phyloP scores from a whole-genome alignment of 192 early-diverging fungal species.

The Coemansia sp. region DNA sequence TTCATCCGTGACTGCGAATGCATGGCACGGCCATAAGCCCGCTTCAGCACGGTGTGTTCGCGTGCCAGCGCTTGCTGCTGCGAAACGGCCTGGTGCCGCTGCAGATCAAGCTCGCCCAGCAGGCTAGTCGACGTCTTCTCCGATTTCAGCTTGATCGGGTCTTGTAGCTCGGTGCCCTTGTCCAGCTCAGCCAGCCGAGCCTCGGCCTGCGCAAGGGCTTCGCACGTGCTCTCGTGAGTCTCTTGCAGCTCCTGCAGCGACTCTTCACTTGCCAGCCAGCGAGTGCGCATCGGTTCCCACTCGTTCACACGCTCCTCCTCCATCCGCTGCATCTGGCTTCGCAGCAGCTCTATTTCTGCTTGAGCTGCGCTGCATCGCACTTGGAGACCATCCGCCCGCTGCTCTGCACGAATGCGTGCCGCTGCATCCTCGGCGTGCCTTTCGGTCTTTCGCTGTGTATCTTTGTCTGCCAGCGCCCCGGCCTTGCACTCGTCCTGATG shows the following conservation, averaged over 20 bases:
- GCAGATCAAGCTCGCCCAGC: slow-evolving; percentile 44
- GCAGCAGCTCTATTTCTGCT: slow-evolving; percentile 24
- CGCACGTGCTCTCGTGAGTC: slow-evolving; percentile 37
- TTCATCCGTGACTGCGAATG: slow-evolving; percentile 42
- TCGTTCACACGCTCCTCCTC: slow-evolving; percentile 26
- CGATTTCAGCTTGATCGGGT: slow-evolving; percentile 11
- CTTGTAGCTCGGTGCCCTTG: slow-evolving; percentile 2
- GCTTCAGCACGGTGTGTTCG: slow-evolving; percentile 33
- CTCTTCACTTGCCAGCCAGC: slow-evolving; percentile 41
- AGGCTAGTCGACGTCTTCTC: slow-evolving; percentile 42
- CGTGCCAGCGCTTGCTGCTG: slow-evolving; percentile 33
- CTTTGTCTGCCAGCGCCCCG: background rate
- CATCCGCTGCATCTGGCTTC: slow-evolving; percentile 14
- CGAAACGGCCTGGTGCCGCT: slow-evolving; percentile 27
- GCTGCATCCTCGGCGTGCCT: slow-evolving; percentile 22
- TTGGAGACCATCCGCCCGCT: slow-evolving; percentile 26
- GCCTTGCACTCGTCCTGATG: slow-evolving; percentile 21
- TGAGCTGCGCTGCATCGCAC: slow-evolving; percentile 10
- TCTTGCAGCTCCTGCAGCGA: slow-evolving; percentile 44
- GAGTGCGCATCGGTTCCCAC: slow-evolving; percentile 46
- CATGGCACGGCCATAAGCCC: slow-evolving; percentile 31
- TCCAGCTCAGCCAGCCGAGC: slow-evolving; percentile 37
- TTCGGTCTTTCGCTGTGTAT: background rate
- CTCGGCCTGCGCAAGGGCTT: slow-evolving; percentile 35
- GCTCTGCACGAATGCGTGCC: slow-evolving; percentile 34